Base-by-base conservation (phyloP, 1,284 basidiomycete genomes). In the Phlebopus sp. region DNA sequence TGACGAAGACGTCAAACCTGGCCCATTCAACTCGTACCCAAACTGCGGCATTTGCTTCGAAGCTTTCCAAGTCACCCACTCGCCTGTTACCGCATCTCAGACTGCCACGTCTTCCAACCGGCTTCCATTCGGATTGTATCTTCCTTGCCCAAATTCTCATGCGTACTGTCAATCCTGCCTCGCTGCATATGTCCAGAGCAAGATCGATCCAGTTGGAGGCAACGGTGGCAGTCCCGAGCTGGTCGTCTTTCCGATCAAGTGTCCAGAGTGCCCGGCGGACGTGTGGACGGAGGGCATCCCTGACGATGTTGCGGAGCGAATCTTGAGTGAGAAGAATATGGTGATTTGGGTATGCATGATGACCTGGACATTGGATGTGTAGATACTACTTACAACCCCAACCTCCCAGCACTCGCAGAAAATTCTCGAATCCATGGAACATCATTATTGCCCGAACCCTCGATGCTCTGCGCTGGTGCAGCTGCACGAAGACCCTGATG, bases 41-140 rank as follows among this genome's bases (percentile, higher is more conserved):
- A 62, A 32, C 2, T 74, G 72, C 44, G 70, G 69, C 4, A 72
- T 74, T 35, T 74, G 72, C 58, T 59, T 71, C 49, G 71, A 74
- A 36, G 49, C 65, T 3, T 70, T 71, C 49, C 64, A 68, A 34
- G 51, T 52, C 9, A 70, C 70, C 0, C 49, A 69, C 47, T 70
- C 69, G 4, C 71, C 71, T 1, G 52, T 68, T 17, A 53, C 57
- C 5, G 70, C 70, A 0, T 53, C 69, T 1, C 51, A 57, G 4
- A 64, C 66, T 3, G 70, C 70, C 14, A 69, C 66, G 31, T 68
- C 69, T 1, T 72, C 70, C 3, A 54, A 44, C 5, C 60, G 60
- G n/a, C 56, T 72, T 6, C 63, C 59, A 29, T 73, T 70, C 40
- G 72, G 71, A 3, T 53, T 71, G 5, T 49, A 55, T 5, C 58